These are phyloP conservation scores for Sonneratia alba DNA, from an alignment of 345 rosid species.

Conservation along the genomic window DNA sequence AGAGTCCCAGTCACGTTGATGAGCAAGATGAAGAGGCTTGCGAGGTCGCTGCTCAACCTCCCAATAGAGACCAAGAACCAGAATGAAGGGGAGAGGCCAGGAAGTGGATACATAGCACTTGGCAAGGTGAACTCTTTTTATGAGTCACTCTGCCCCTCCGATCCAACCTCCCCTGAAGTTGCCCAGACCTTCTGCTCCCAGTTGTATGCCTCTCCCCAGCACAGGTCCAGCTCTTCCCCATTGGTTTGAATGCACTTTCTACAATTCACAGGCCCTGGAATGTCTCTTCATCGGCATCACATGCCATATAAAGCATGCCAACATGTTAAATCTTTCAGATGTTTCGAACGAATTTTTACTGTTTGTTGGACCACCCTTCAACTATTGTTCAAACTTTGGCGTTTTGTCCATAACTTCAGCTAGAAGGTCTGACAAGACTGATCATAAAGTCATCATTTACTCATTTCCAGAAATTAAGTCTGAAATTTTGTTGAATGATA, in stretches of 20 bases:
- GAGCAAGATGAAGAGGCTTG: constrained; percentile 58
- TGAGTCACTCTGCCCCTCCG: constrained; percentile 69
- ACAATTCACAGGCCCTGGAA: too few relatives aligned
- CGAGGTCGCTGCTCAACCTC: constrained; percentile 53
- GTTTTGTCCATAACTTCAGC: too few relatives aligned
- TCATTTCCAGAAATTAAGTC: too few relatives aligned
- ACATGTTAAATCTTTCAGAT: neutral
- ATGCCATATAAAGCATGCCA: neutral
- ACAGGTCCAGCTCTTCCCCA: neutral
- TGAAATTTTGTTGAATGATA: too few relatives aligned
- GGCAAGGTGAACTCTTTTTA: constrained; percentile 53
- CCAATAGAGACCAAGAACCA: constrained; percentile 55
- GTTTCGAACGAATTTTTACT: neutral
- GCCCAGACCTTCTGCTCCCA: constrained; percentile 52
- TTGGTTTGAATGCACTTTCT: too few relatives aligned
- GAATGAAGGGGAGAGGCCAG: constrained; percentile 41
- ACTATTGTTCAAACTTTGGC: too few relatives aligned
- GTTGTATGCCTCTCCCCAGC: constrained; percentile 17
- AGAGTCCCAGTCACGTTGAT: constrained; percentile 31
- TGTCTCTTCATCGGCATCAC: too few relatives aligned
- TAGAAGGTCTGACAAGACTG: too few relatives aligned
- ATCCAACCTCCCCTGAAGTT: constrained; percentile 48
- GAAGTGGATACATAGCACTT: constrained; percentile 62
- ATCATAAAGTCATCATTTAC: too few relatives aligned
- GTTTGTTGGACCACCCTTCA: too few relatives aligned